Evolutionary conservation across 169 alveolate species (phyloP).

Genomic region (Perkinsus chesapeaki): DNA sequence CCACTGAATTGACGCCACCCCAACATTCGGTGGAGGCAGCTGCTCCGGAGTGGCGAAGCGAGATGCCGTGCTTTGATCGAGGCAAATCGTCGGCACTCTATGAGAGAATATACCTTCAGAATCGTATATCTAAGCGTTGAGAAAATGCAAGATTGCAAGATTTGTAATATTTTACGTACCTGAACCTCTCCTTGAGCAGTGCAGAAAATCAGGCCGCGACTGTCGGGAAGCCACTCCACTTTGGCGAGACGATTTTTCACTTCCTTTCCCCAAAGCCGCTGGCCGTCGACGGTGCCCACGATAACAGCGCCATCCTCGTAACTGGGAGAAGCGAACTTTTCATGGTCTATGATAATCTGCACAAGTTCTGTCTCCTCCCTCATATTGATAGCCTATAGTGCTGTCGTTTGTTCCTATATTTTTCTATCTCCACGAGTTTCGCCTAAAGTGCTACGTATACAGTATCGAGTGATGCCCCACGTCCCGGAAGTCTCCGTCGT

Average conservation of each 20-base stretch:
- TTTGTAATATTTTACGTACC: constrained; percentile 22
- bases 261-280: constrained; percentile 79
- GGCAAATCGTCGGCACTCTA: constrained; percentile 46
- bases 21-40: background rate
- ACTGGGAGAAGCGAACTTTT: too few relatives aligned
- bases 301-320: constrained; percentile 85
- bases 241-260: constrained; percentile 51
- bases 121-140: constrained; percentile 31
- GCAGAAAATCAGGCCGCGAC: constrained; percentile 67
- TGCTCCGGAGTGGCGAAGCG: background rate
- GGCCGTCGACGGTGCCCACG: constrained; percentile 84
- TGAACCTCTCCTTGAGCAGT: constrained; percentile 71
- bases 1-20: background rate
- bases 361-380: too few relatives aligned
- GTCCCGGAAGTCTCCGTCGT: too few relatives aligned
- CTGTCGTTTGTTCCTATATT: too few relatives aligned
- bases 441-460: too few relatives aligned
- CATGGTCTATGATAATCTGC: too few relatives aligned
- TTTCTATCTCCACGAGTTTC: too few relatives aligned
- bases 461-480: too few relatives aligned
- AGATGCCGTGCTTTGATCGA: constrained; percentile 15
- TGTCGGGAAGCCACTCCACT: constrained; percentile 86
- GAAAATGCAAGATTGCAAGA: too few relatives aligned
- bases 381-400: too few relatives aligned
- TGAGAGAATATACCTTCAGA: constrained; percentile 68